Conservation (phyloP, 2,329 filamentous ascomycete species). For the Pseudogymnoascus sp. region DNA sequence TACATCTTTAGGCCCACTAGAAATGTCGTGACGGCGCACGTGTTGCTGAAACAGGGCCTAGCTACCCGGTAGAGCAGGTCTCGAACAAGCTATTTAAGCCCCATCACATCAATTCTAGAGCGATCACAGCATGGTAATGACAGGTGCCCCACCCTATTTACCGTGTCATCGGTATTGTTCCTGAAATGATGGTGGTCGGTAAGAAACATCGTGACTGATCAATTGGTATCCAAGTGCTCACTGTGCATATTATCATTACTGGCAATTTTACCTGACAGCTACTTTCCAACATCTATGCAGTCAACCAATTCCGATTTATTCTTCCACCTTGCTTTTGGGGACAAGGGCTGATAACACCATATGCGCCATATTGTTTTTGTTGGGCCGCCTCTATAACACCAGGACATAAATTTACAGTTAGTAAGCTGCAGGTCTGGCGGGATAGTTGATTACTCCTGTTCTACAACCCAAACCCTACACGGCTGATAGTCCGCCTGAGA, state of each 20-base stretch:
- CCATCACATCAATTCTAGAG: neutral
- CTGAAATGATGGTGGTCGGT: neutral
- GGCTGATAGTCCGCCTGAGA: no score
- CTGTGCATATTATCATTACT: neutral
- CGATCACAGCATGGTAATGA: neutral
- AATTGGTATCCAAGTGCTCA: neutral
- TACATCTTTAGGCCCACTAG: neutral
- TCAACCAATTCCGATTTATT: neutral
- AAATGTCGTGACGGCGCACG: neutral
- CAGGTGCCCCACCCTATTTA: neutral
- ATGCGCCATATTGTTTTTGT: neutral
- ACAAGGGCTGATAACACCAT: neutral
- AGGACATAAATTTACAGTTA: no score
- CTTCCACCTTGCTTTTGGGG: neutral
- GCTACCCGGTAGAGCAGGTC: neutral
- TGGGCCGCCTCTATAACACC: no score
- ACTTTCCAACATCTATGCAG: neutral
- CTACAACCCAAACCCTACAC: no score
- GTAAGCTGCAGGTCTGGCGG: no score
- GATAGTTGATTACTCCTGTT: no score
- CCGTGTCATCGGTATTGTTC: neutral
- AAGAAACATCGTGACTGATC: neutral
- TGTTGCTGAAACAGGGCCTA: neutral
- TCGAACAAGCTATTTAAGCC: neutral
- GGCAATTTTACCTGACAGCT: neutral